Evolutionary conservation across 2,329 filamentous ascomycete genomes (phyloP).

Genomic region (Xylariomycetidae sp.): DNA sequence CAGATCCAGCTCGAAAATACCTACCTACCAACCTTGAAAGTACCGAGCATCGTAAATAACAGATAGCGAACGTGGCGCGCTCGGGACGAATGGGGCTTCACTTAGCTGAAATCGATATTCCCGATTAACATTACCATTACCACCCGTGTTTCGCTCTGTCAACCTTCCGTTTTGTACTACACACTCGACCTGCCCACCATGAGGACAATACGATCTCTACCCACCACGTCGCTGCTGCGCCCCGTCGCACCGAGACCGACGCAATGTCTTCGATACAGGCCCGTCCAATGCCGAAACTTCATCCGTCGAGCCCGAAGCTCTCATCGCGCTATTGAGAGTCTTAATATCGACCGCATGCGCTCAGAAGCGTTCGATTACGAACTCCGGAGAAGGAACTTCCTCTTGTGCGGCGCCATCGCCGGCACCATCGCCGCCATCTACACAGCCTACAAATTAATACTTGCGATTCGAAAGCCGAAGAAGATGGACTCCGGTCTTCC

Average conservation of each 20-base stretch:
- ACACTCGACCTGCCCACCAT: not conserved
- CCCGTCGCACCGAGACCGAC: not conserved
- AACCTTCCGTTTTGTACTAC: too few species aligned
- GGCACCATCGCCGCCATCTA: conserved; percentile 47
- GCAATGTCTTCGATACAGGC: not conserved
- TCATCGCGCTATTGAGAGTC: conserved; percentile 39
- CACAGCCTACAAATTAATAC: conserved; percentile 35
- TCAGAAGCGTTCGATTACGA: conserved; percentile 45
- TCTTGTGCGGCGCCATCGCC: conserved; percentile 45
- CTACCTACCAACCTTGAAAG: too few species aligned
- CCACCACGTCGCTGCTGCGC: not conserved
- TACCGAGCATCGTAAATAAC: too few species aligned
- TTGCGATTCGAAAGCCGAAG: conserved; percentile 39
- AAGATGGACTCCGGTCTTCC: conserved; percentile 41
- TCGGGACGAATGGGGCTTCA: too few species aligned
- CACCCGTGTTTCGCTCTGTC: conserved; percentile 3
- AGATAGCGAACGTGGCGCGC: too few species aligned
- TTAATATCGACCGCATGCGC: conserved; percentile 46
- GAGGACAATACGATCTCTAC: not conserved
- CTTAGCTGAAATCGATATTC: too few species aligned
- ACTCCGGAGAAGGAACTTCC: conserved; percentile 45
- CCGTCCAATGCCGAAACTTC: conserved; percentile 9
- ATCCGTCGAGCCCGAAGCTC: conserved; percentile 11
- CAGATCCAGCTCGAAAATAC: too few species aligned
- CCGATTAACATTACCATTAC: conserved; percentile 30